Percentiles rank a stretch among this genome's conserved stretches.
Conservation (phyloP, 352 stramenopile genomes). For the Elongisporangium undulatum region DNA sequence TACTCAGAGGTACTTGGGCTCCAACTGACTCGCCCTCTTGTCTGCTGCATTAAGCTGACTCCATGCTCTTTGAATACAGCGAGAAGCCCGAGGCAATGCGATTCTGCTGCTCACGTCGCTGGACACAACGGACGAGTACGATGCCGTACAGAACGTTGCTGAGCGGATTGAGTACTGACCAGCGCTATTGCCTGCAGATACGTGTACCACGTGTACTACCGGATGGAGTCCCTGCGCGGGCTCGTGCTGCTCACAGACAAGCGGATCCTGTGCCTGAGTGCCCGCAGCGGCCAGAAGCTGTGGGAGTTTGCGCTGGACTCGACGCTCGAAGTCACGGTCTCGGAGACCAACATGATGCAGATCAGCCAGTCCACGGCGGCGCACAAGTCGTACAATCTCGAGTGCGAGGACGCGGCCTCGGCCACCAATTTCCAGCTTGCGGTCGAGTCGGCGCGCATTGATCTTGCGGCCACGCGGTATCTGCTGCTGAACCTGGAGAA, state of each 20-base stretch:
- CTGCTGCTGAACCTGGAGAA: constrained; percentile 81
- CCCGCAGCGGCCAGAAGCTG: constrained; percentile 66
- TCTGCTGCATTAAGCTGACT: not conserved
- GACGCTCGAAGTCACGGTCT: constrained; percentile 50
- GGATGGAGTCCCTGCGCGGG: constrained; percentile 51
- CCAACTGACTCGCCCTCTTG: not conserved
- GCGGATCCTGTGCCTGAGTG: constrained; percentile 70
- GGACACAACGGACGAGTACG: constrained; percentile 78
- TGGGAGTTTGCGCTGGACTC: constrained; percentile 84
- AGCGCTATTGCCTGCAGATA: constrained; percentile 33
- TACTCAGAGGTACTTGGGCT: constrained; percentile 55
- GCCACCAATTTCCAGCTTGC: constrained; percentile 76
- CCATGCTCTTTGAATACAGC: constrained; percentile 4
- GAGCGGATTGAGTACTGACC: not conserved
- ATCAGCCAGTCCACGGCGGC: constrained; percentile 44
- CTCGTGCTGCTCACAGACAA: constrained; percentile 83
- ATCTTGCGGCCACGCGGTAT: constrained; percentile 72
- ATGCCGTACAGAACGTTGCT: not conserved
- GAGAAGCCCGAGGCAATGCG: constrained; percentile 69
- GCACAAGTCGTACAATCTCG: constrained; percentile 59
- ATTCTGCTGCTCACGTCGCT: constrained; percentile 73
- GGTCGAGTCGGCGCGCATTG: constrained; percentile 67
- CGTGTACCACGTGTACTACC: constrained; percentile 81
- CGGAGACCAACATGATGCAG: constrained; percentile 25
- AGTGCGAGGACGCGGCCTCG: constrained; percentile 55